Conservation (phyloP, 2,329 filamentous ascomycete genomes). For the Sclerotinia borealis region DNA sequence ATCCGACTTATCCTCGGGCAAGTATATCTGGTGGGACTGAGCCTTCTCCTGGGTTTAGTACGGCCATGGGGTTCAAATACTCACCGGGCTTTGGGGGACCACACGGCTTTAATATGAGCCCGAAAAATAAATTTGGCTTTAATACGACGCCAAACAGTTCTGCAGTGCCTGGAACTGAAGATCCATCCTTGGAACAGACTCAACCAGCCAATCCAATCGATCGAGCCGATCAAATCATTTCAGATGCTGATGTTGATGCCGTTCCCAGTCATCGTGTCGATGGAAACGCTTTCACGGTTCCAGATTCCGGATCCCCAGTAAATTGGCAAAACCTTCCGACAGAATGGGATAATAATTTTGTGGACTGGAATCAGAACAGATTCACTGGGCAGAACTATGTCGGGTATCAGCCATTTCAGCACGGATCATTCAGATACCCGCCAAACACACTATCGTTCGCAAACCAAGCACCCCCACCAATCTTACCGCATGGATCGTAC, state of each 20-base stretch:
- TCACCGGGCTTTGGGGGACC: constrained; percentile 10
- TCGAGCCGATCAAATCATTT: too few relatives aligned
- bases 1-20: constrained; percentile 8
- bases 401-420: neutral
- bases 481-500: neutral
- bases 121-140: neutral
- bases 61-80: constrained; percentile 5
- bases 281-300: neutral
- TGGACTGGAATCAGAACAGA: neutral
- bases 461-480: neutral
- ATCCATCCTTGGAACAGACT: neutral
- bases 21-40: neutral
- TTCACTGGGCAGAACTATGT: neutral
- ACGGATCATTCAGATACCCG: neutral
- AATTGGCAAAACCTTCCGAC: neutral
- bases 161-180: neutral
- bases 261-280: neutral
- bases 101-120: neutral
- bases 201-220: neutral
- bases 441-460: too few relatives aligned
- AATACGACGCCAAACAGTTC: neutral
- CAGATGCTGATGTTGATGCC: neutral
- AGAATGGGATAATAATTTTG: neutral
- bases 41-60: neutral
- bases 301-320: neutral